Conservation (phyloP, 306 rosid genomes). For the Trifolium fragiferum region DNA sequence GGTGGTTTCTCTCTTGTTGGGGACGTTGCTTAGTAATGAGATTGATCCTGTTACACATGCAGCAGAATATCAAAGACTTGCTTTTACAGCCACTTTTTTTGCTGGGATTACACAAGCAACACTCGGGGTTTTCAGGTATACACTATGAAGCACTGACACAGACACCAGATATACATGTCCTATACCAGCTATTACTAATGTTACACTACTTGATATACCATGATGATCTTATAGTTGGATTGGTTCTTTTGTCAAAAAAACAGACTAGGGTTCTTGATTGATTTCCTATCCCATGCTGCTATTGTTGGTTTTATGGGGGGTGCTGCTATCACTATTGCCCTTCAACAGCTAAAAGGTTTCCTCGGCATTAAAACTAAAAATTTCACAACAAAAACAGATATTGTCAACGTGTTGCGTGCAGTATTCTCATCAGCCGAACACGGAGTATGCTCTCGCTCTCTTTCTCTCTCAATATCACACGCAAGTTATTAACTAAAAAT, state of each 20-base stretch:
- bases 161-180: not conserved
- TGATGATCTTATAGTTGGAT: conserved; percentile 1
- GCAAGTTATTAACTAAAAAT: not conserved
- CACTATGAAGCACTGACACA: not conserved
- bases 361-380: conserved; percentile 67
- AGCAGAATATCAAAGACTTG: conserved; percentile 69
- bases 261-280: conserved; percentile 97
- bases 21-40: conserved; percentile 77
- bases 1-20: conserved; percentile 90
- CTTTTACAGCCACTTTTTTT: conserved; percentile 96
- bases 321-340: conserved; percentile 96
- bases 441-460: conserved; percentile 64
- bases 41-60: conserved; percentile 57
- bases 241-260: not conserved
- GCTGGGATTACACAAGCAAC: conserved; percentile 95
- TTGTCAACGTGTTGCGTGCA: conserved; percentile 73
- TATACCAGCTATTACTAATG: conserved; percentile 19
- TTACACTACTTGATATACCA: not conserved
- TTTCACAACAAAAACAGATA: conserved; percentile 76
- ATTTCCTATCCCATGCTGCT: conserved; percentile 97
- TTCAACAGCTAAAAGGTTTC: conserved; percentile 95
- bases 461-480: not conserved
- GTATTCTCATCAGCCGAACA: conserved; percentile 69
- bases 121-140: conserved; percentile 77
- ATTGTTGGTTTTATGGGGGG: conserved; percentile 98